A percentile compares a stretch with the other conserved stretches of the same genome.
Evolutionary conservation across 371 early-diverging fungal species (phyloP).

Genomic region (Paraphysoderma sedebokerense): DNA sequence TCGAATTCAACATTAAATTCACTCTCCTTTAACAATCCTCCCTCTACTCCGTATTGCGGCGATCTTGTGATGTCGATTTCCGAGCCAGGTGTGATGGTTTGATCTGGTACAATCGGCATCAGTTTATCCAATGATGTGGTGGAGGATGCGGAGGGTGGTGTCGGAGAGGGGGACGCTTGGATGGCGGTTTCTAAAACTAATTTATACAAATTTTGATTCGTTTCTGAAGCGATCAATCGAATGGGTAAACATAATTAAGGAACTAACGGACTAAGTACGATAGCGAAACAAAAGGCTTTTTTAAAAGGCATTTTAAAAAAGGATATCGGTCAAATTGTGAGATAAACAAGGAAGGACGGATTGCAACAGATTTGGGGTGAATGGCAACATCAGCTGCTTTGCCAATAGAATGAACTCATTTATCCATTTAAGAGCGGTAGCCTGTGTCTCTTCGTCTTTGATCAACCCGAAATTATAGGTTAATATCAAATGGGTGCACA

Average conservation of each 20-base stretch:
- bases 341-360: constrained; percentile 64
- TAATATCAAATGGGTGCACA: not conserved
- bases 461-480: too few species aligned
- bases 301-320: too few species aligned
- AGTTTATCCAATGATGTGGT: constrained; percentile 10
- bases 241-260: too few species aligned
- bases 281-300: too few species aligned
- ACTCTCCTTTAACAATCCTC: not conserved
- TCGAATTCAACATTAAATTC: too few species aligned
- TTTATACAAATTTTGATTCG: constrained; percentile 48
- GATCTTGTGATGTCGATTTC: not conserved
- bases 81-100: not conserved
- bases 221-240: constrained; percentile 45
- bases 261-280: too few species aligned
- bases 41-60: constrained; percentile 15
- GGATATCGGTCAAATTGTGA: constrained; percentile 37
- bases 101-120: not conserved
- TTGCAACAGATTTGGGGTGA: constrained; percentile 50
- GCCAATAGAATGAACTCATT: constrained; percentile 63
- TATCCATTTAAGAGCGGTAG: constrained; percentile 71
- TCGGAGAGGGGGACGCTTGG: not conserved
- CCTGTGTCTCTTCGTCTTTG: constrained; percentile 75
- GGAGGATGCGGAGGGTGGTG: not conserved
- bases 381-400: constrained; percentile 52
- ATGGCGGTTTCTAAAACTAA: constrained; percentile 39